A percentile compares a stretch with the other conserved stretches of the same genome.
phyloP scores from a whole-genome alignment of 2,329 filamentous ascomycete species.

The Colletotrichum cordylinicola region DNA sequence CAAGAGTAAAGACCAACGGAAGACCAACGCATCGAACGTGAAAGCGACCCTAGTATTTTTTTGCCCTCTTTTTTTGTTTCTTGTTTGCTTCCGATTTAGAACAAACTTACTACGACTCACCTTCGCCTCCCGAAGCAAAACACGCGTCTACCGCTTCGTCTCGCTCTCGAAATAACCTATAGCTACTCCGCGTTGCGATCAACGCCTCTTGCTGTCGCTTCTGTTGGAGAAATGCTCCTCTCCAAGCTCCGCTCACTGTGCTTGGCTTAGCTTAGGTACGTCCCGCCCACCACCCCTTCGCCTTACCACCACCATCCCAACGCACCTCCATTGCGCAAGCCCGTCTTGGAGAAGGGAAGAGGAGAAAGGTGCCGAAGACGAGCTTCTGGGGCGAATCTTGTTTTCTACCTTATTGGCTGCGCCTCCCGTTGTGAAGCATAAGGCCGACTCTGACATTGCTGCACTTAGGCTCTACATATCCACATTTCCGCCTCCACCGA shows the following conservation, averaged over 20 bases:
- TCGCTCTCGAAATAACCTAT: neutral
- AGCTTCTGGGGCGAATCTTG: neutral
- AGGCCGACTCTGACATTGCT: neutral
- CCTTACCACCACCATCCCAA: neutral
- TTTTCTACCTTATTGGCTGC: neutral
- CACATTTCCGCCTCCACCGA: neutral
- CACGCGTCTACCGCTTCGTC: neutral
- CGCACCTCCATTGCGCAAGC: neutral
- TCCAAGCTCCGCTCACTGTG: neutral
- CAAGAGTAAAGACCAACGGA: neutral
- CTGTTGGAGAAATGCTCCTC: constrained; percentile 6
- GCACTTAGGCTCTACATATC: neutral
- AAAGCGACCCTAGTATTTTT: neutral
- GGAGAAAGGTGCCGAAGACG: neutral
- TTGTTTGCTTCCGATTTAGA: neutral
- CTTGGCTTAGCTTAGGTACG: constrained; percentile 12
- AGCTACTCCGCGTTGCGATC: neutral
- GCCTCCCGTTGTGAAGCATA: neutral
- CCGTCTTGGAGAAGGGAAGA: neutral
- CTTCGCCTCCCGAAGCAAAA: neutral
- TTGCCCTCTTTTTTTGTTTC: neutral
- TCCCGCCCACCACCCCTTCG: neutral
- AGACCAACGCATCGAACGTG: neutral
- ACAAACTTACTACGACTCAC: neutral
- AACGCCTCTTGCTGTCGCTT: neutral